phyloP scores from a whole-genome alignment of 2,329 filamentous ascomycete genomes.

The Xylariaceae sp. region DNA sequence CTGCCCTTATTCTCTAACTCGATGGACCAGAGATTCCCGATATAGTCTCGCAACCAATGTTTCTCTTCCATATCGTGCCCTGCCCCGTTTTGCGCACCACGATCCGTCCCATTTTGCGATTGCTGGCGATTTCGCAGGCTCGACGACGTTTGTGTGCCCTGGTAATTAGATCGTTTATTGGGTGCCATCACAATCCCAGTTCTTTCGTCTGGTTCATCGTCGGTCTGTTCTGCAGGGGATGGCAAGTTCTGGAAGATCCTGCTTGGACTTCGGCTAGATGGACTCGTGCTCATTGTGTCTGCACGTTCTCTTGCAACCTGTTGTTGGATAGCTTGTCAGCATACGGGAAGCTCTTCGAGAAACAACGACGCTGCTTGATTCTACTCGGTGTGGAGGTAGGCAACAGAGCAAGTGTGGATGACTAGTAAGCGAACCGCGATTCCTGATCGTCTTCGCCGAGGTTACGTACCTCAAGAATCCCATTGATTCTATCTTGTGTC shows the following conservation, averaged over 20 bases:
- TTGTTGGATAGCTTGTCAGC: no score
- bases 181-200: constrained; percentile 35
- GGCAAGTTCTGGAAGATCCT: constrained; percentile 15
- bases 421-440: no score
- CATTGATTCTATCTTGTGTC: constrained; percentile 37
- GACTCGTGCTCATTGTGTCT: constrained; percentile 32
- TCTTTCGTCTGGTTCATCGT: constrained; percentile 33
- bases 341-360: no score
- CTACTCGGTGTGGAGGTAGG: neutral
- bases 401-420: neutral
- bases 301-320: constrained; percentile 41
- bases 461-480: constrained; percentile 42
- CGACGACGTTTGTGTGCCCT: constrained; percentile 28
- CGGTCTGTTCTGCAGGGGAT: constrained; percentile 4
- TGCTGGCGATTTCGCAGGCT: constrained; percentile 17
- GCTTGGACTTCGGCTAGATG: constrained; percentile 13
- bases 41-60: constrained; percentile 49
- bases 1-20: constrained; percentile 84
- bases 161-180: constrained; percentile 34
- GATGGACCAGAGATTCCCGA: constrained; percentile 52
- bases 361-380: constrained; percentile 1
- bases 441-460: neutral
- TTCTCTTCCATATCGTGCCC: constrained; percentile 20
- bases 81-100: constrained; percentile 17
- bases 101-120: constrained; percentile 13